Conservation (phyloP, 2,329 filamentous ascomycete genomes). For the Xylariales sp. region DNA sequence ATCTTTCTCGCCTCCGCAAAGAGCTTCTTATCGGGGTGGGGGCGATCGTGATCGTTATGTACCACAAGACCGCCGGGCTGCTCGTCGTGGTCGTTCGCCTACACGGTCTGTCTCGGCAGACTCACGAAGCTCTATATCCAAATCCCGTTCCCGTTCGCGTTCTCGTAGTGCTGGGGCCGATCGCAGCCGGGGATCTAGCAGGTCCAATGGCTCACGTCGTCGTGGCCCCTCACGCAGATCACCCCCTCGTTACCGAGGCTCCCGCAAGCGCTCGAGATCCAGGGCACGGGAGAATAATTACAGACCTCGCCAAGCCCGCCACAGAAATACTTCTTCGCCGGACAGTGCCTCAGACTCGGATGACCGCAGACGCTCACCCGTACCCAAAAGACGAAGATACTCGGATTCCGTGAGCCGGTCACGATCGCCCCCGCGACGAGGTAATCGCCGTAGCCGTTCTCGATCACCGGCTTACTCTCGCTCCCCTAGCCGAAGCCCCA, state of each 20-base stretch:
- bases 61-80: conserved; percentile 42
- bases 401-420: conserved; percentile 46
- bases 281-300: conserved; percentile 19
- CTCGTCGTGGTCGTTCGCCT: conserved; percentile 37
- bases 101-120: conserved; percentile 32
- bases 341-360: conserved; percentile 21
- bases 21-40: conserved; percentile 34
- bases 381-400: conserved; percentile 46
- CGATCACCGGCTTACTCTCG: conserved; percentile 34
- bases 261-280: conserved; percentile 26
- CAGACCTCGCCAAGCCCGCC: conserved; percentile 18
- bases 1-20: conserved; percentile 43
- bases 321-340: conserved; percentile 25
- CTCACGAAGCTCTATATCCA: conserved; percentile 30
- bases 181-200: conserved; percentile 16
- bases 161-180: conserved; percentile 18
- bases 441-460: conserved; percentile 34
- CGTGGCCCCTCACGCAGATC: conserved; percentile 19
- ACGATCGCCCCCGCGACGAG: conserved; percentile 31
- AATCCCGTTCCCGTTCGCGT: conserved; percentile 23
- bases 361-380: conserved; percentile 32
- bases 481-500: conserved; percentile 30
- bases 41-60: conserved; percentile 48
- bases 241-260: conserved; percentile 20
- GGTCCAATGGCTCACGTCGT: conserved; percentile 23